A percentile compares a stretch with the other conserved stretches of the same genome.
These are phyloP conservation scores for Eimeria acervulina DNA, from an alignment of 169 alveolate genomes.

Conservation along the genomic window DNA sequence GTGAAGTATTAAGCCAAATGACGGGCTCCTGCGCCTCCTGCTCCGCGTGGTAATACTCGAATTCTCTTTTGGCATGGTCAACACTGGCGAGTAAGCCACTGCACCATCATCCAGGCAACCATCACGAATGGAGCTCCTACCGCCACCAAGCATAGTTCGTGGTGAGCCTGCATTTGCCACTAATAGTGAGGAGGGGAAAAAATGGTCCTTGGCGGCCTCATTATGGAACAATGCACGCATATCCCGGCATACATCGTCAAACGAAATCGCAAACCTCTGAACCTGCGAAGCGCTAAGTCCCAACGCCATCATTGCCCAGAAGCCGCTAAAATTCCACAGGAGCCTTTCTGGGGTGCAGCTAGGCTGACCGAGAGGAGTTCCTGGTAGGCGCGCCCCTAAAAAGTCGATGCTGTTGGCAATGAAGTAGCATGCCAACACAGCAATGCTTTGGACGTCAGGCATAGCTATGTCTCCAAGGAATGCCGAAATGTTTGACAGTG, in stretches of 20 bases:
- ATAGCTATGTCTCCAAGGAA: constrained; percentile 66
- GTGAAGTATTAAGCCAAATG: not conserved
- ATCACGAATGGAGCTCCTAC: not conserved
- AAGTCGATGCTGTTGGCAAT: constrained; percentile 58
- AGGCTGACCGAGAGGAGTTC: constrained; percentile 11
- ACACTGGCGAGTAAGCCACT: not conserved
- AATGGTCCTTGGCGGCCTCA: not conserved
- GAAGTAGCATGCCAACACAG: constrained; percentile 58
- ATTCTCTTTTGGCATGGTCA: not conserved
- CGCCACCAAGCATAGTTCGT: not conserved
- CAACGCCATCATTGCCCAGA: constrained; percentile 64
- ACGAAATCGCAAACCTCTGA: constrained; percentile 40
- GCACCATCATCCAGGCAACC: not conserved
- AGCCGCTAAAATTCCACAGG: constrained; percentile 65
- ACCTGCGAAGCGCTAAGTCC: constrained; percentile 65
- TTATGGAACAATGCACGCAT: not conserved
- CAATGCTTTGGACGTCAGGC: constrained; percentile 76
- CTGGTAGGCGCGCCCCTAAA: constrained; percentile 60
- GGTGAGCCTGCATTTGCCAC: not conserved
- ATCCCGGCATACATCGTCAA: constrained; percentile 14
- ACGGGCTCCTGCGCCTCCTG: not conserved
- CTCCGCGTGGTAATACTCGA: not conserved
- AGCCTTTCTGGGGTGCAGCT: not conserved
- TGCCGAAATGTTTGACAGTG: not conserved
- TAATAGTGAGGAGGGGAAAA: not conserved